Base-by-base conservation (phyloP, 495 filamentous ascomycete species). In the Cercophora samala region DNA sequence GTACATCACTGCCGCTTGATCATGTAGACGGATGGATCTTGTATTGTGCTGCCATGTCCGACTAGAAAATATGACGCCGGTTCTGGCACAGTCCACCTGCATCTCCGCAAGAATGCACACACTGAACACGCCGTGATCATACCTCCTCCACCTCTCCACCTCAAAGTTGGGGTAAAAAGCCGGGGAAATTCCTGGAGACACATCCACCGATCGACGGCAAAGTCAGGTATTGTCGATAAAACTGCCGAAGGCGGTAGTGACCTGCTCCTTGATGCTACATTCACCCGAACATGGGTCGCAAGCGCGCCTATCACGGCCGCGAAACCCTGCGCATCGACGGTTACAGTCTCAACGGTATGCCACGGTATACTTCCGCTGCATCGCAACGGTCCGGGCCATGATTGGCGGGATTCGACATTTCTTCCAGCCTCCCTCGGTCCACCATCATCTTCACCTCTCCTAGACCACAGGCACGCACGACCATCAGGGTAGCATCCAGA, bases 1-100 rank as follows among this genome's bases (percentile, higher is more conserved):
- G 61, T 86, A 82, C 65, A 73, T 0, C 22, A 59, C 15, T 11
- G 37, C 37, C 37, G 37, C 8, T 46, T 46, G 37, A 46, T 46
- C 37, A 11, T 29, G 26, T 46, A 46, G 15, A 46, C 8, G 37
- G 37, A 46, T 17, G 15, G 15, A 46, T 46, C 37, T 46, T 11
- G 37, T 46, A 13, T 18, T 46, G 8, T 1, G 37, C 37, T 17
- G 8, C 37, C 37, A 29, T 29, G 26, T 46, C 37, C 11, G 37
- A 46, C 0, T 13, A 46, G 2, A 46, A 46, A 46, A 46, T 46
- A 46, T 17, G 37, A 46, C 15, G 15, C 37, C 15, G 37, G 37
- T 46, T 46, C n/a, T 46, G 26, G 26, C 26, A 29, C 26, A 29
- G 4, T 29, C 26, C 26, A 29, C 8, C 26, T 29, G 4, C 26